These are phyloP conservation scores for Tetrapisispora iriomotensis DNA, from an alignment of 805 yeast species.

Conservation along the genomic window DNA sequence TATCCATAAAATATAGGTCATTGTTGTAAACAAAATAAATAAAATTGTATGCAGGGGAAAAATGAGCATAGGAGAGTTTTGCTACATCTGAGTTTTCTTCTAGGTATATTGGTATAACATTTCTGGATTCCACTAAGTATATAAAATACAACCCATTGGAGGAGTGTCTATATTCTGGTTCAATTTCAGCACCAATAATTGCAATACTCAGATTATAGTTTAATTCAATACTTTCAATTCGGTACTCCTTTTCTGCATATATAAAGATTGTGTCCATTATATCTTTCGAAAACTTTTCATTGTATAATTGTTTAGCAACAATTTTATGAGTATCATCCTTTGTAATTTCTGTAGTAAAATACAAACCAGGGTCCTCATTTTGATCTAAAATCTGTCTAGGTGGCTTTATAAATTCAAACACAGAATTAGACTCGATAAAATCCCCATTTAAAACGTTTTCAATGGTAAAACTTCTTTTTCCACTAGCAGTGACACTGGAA, in stretches of 20 bases:
- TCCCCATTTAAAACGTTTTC: constrained; percentile 19
- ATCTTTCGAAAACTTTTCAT: constrained; percentile 18
- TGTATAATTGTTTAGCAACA: constrained; percentile 28
- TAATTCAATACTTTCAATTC: constrained; percentile 35
- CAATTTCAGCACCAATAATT: constrained; percentile 43
- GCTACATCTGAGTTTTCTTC: constrained; percentile 2
- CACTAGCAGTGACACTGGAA: background rate
- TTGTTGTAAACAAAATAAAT: constrained; percentile 48
- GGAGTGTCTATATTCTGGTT: constrained; percentile 61
- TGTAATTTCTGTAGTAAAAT: constrained; percentile 24
- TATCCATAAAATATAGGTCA: constrained; percentile 42
- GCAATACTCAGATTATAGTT: constrained; percentile 40
- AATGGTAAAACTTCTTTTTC: constrained; percentile 11
- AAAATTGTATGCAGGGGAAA: constrained; percentile 52
- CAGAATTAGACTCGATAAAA: constrained; percentile 14
- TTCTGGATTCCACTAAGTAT: constrained; percentile 35
- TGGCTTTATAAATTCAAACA: constrained; percentile 22
- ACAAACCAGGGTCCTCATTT: constrained; percentile 37
- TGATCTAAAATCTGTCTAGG: constrained; percentile 6
- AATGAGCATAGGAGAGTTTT: constrained; percentile 36
- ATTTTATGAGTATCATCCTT: constrained; percentile 10
- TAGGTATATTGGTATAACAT: constrained; percentile 27
- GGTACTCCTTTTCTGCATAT: constrained; percentile 33
- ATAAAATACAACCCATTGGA: constrained; percentile 52
- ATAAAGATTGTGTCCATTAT: constrained; percentile 30